Evolutionary conservation across 305 asterid species (phyloP), one percentile per base, ranked within the genome.

Genomic region (Solanum hybrid): DNA sequence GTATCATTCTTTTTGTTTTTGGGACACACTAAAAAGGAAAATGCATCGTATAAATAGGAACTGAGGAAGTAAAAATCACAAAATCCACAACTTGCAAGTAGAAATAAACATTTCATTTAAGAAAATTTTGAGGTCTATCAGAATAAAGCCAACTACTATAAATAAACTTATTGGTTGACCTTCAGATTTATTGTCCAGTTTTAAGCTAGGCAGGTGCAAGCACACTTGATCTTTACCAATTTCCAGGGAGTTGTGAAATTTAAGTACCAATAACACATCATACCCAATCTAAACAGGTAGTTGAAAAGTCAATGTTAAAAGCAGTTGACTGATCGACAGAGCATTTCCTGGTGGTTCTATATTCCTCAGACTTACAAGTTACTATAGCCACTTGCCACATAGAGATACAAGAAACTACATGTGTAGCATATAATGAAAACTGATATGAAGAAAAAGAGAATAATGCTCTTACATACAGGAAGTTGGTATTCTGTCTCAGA

Each of bases 401-500:
- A 42, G 35, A 42, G 73, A 29, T 17, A 29, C 16, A 46, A 60
- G 12, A 42, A 76, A 79, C 40, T 76, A 42, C 10, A 77, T 29
- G 40, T 12, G 36, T 76, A 32, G 35, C 31, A 32, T 75, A 29
- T 86, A 51, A 14, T 60, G 42, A 86, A 72, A 29, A 88, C 26
- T 36, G 37, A 36, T 64, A 86, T 11, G 38, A 40, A 34, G 35
- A 89, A 78, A 32, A 87, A 76, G 24, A 89, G 92, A 73, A 92
- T 90, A 64, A 32, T 66, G 37, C 72, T 88, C 86, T 42, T 80
- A 92, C 99, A 32, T 93, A 97, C 99, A 40, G 99, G 99, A 90
- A 97, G 93, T 88, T 97, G 98, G 93, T 97, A 96, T 90, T 94
- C 95, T 17, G 96, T 94, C 79, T 93, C 97, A 31, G 98, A 96